phyloP scores from a whole-genome alignment of 129 eudicot species.

The Artemisia annua region DNA sequence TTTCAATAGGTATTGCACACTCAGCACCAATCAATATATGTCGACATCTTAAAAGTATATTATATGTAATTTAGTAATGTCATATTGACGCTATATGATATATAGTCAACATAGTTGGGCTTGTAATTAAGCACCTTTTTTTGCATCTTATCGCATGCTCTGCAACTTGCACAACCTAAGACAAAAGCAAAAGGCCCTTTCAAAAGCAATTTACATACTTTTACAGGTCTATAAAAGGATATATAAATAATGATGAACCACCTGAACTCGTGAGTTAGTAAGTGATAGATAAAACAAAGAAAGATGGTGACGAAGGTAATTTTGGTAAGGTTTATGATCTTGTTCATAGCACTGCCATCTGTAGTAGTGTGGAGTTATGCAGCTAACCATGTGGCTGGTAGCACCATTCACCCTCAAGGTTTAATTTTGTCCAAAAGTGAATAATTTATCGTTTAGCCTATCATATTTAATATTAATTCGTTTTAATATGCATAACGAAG shows the following conservation, averaged over 20 bases:
- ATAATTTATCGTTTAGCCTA: background rate
- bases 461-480: background rate
- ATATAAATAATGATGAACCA: background rate
- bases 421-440: background rate
- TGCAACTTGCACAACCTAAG: background rate
- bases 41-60: background rate
- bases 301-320: background rate
- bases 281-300: background rate
- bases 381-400: background rate
- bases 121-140: background rate
- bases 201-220: background rate
- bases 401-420: background rate
- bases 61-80: too few species aligned
- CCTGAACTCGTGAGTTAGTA: background rate
- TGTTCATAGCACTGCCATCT: background rate
- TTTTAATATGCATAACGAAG: background rate
- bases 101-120: slow-evolving; percentile 6
- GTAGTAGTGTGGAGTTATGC: background rate
- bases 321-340: background rate
- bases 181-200: background rate
- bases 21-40: background rate
- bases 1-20: background rate
- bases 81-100: background rate
- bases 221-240: background rate
- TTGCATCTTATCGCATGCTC: slow-evolving; percentile 1